Base-by-base conservation (phyloP, 768 basidiomycete species). In the Glaciozyma antarctica region DNA sequence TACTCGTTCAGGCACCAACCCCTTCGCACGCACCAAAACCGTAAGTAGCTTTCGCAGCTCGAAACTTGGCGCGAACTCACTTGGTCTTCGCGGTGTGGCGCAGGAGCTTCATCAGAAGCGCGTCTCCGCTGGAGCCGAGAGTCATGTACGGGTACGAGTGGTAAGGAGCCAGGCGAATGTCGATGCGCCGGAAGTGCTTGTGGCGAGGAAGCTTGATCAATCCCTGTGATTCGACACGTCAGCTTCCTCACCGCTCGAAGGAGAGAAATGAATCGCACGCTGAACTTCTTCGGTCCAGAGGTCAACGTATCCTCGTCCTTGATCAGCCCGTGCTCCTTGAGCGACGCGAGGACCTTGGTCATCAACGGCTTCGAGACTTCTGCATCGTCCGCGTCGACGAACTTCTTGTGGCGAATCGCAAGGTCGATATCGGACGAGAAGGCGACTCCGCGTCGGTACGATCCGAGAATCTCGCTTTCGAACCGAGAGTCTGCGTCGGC, bases 381-480 rank as follows among this genome's bases (percentile, higher is more conserved):
- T 22, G 47, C 61, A 24, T 70, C 61, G 44, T 62, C 61, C 61
- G 65, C 56, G 34, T 58, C 59, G 44, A 43, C 34, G 24, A 66
- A 71, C 3, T 32, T 16, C 8, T 28, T 32, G 57, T 68, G 67
- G 0, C 70, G 70, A 8, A 68, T 60, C 15, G 57, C 70, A 15
- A 71, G 51, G 49, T 71, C 70, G 41, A 71, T 53, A 41, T 71
- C 70, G 54, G 58, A 58, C 0, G 62, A 66, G 28, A 67, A 68
- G 21, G 28, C 54, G 47, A 61, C 60, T 21, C 70, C 67, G 15
- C 70, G 66, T 4, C 70, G 62, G 48, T 68, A 71, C 24, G 49
- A 54, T 22, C 67, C 67, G 17, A 71, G 62, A 57, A 71, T 61
- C 32, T 66, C 67, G 44, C 54, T 61, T 24, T 68, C 67, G 54